These are phyloP conservation scores for Clathrospora elynae DNA, from an alignment of 2,329 filamentous ascomycete genomes.

Conservation along the genomic window DNA sequence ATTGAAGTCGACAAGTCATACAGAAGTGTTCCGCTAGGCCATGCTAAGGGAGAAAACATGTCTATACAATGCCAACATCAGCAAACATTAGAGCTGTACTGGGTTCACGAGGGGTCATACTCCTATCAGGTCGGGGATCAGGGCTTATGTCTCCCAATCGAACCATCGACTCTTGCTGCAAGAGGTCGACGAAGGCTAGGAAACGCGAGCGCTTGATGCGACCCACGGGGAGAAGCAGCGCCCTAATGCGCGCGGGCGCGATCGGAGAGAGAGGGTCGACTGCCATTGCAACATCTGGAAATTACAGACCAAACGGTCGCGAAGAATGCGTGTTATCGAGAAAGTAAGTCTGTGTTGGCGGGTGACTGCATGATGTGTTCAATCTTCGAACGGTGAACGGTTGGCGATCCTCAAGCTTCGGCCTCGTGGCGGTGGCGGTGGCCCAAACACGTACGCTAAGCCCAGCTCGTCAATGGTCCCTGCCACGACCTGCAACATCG, in stretches of 20 bases:
- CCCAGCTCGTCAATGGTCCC: slow-evolving; percentile 12
- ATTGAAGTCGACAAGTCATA: slow-evolving; percentile 85
- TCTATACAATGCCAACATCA: slow-evolving; percentile 60
- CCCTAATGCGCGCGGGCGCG: slow-evolving; percentile 88
- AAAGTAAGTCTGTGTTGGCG: slow-evolving; percentile 12
- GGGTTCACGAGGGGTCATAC: slow-evolving; percentile 58
- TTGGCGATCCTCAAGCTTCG: slow-evolving; percentile 28
- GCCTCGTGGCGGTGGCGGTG: slow-evolving; percentile 33
- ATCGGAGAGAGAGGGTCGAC: slow-evolving; percentile 83
- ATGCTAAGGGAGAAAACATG: slow-evolving; percentile 91
- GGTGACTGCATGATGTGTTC: slow-evolving; percentile 29
- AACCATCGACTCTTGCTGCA: slow-evolving; percentile 80
- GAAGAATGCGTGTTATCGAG: slow-evolving; percentile 16
- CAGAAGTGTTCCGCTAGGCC: slow-evolving; percentile 82
- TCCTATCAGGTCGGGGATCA: slow-evolving; percentile 82
- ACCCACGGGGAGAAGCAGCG: slow-evolving; percentile 83
- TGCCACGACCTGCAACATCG: slow-evolving; percentile 15
- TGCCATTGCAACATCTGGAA: slow-evolving; percentile 70
- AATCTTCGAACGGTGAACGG: slow-evolving; percentile 27
- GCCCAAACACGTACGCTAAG: slow-evolving; percentile 14
- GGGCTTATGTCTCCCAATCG: slow-evolving; percentile 84
- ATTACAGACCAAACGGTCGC: slow-evolving; percentile 25
- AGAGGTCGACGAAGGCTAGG: slow-evolving; percentile 73
- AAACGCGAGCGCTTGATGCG: slow-evolving; percentile 84
- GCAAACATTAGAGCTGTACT: slow-evolving; percentile 29